Base-by-base conservation (phyloP, 768 basidiomycete genomes). In the Lactifluus piperatus region DNA sequence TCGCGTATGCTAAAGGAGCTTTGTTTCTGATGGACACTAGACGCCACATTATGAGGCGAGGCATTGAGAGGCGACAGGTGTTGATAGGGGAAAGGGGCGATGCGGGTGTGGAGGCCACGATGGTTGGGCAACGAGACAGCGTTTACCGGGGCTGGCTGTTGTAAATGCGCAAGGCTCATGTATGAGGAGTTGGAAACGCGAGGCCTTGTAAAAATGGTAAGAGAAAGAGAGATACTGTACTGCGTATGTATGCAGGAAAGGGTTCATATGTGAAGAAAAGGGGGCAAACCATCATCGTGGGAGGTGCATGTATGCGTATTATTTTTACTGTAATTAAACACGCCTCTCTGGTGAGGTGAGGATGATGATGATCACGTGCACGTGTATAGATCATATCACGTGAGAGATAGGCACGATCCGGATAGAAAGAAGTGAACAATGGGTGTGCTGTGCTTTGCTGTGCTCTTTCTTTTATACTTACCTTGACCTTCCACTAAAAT, bases 1-100 rank as follows among this genome's bases (percentile, higher is more conserved):
- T 91, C 89, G 52, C 86, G 81, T 75, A 91, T 78, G 27, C 90
- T 88, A 62, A 91, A 91, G 62, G 90, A 81, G 62, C 83, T 83
- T 56, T 88, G 77, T 67, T 82, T 84, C 68, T 81, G 81, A 50
- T 81, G 73, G 68, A 85, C 83, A 41, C 76, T 69, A 20, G 82
- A 47, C 27, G 39, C 53, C 58, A 54, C 51, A 37, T 39, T 64
- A 51, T 51, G 61, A 51, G 45, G 60, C 27, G 56, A 50, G 53
- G 24, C 27, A 51, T n/a, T 39, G 6, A 54, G n/a, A 26, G 34
- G 56, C 30, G 56, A 41, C 49, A 34, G 49, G 27, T 34, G 43
- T 50, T 56, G 59, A 60, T 56, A 56, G 59, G 59, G 46, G 59
- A 44, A 60, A 13, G 7, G 54, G 29, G 54, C 41, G 48, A 34